Evolutionary conservation across 1,284 basidiomycete species (phyloP), one percentile per base, ranked within the genome.

Genomic region (Ustilago bromivora): DNA sequence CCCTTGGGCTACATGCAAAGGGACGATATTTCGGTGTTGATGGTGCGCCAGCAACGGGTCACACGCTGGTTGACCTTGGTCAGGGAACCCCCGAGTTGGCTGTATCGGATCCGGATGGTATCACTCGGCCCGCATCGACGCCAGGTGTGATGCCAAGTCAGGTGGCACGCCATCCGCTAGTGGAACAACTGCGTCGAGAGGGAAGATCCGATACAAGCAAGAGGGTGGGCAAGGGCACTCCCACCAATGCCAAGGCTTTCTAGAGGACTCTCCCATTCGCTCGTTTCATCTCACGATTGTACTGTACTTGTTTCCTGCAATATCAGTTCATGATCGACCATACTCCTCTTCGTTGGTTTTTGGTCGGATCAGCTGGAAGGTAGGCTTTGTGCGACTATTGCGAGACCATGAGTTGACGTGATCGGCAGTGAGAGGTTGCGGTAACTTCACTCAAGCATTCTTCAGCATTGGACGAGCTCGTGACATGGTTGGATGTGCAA

Each of bases 181-280:
- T 77, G 23, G 75, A 77, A 43, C 70, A 77, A 32, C 58, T 77
- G 15, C 51, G 75, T 12, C 56, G 75, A 2, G 68, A 77, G 54
- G 75, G 75, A 8, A 34, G 75, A 40, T 58, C 60, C 34, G 70
- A 77, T 13, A 69, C 70, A 10, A 71, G 70, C 19, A 72, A 72
- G 55, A 54, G 75, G 17, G 66, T 77, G 5, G 75, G 75, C 34
- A 77, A 77, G 43, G 75, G 75, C 19, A 77, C 75, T 13, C 75
- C 75, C 15, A 77, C 61, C 15, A 72, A 69, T 46, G 66, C 70
- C 31, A 76, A 76, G 52, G 61, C 61, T 32, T 61, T 62, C 11
- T 72, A 61, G 54, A 56, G 6, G 15, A 15, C 36, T 35, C 36
- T 5, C 23, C 41, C 13, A 32, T 15, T 36, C 36, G 10, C n/a